Conservation (phyloP, 768 basidiomycete genomes). For the Auricularia sp. region DNA sequence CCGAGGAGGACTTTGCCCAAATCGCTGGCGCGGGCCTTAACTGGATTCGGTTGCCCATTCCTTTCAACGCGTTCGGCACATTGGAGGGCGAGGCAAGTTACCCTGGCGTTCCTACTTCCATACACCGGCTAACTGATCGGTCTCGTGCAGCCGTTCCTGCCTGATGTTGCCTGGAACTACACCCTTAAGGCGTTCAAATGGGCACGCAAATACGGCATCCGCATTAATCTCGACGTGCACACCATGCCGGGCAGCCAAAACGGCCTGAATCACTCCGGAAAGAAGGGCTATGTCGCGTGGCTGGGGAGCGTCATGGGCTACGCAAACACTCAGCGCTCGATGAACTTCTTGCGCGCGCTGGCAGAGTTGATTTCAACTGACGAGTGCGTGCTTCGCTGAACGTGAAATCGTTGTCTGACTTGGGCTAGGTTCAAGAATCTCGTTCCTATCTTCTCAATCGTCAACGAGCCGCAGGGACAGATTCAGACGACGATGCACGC, state of each 20-base stretch:
- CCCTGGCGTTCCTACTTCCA: neutral
- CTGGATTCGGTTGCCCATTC: constrained; percentile 81
- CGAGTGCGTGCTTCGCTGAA: constrained; percentile 21
- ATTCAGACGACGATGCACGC: constrained; percentile 50
- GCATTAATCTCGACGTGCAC: constrained; percentile 87
- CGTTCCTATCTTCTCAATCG: constrained; percentile 74
- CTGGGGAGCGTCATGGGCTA: constrained; percentile 87
- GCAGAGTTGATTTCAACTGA: constrained; percentile 90
- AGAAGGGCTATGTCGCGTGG: constrained; percentile 47
- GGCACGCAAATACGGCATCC: constrained; percentile 93
- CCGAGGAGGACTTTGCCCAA: constrained; percentile 87
- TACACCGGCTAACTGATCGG: neutral
- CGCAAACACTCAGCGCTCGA: constrained; percentile 82
- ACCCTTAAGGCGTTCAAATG: constrained; percentile 88
- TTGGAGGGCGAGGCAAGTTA: constrained; percentile 51
- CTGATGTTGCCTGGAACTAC: constrained; percentile 77
- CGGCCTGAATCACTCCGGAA: constrained; percentile 84
- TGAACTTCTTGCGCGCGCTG: constrained; percentile 80
- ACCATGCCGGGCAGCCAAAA: constrained; percentile 80
- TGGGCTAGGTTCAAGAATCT: constrained; percentile 50
- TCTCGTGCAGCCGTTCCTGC: constrained; percentile 50
- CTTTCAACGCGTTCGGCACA: constrained; percentile 88
- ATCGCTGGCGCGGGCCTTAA: constrained; percentile 93
- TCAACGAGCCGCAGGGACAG: constrained; percentile 70
- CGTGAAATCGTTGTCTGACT: neutral